Base-by-base conservation (phyloP, 208 protist genomes). In the Entamoeba moshkovskii region DNA sequence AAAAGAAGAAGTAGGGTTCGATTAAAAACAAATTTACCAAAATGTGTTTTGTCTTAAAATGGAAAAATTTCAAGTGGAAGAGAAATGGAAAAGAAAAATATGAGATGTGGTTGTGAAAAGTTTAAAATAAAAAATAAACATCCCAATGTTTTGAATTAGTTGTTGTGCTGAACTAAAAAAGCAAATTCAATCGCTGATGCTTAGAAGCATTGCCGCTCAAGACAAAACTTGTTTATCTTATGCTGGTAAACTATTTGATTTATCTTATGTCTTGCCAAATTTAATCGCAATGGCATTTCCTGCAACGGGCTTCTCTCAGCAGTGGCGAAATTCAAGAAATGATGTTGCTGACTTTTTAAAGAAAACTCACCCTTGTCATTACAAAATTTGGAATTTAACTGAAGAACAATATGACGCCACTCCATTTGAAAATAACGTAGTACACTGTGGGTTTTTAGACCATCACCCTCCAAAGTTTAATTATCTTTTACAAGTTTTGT, bases 321-420 rank as follows among this genome's bases (percentile, higher is more conserved):
- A 98, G 29, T 99, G 98, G 95, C 96, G 98, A 46, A 99, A 99
- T 52, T 15, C 92, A 16, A 0, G 6, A 46, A 66, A 92, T 29
- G 93, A 94, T 18, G 93, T 94, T 92, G 95, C 42, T 33, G 29
- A 95, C 93, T 99, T 99, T 94, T 96, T 99, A 52, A 96, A 98
- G 52, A 95, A 91, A 33, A 95, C 96, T 8, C 98, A 99, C 95
- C 45, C 92, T 2, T 95, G 97, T 6, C 95, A 96, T 66, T 99
- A 98, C 95, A 52, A 85, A 45, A 94, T 94, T 92, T 97, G 47
- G 96, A 95, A 93, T 95, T 91, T 94, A 25, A 97, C 42, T 96
- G 96, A 92, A n/a, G n/a, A 46, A 38, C 33, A 48, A 45, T 93
- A 93, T 46, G 48, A 66, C 3, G 29, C 8, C 13, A 44, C 52